Evolutionary conservation across 352 stramenopile species (phyloP).

Genomic region (Elongisporangium undulatum): DNA sequence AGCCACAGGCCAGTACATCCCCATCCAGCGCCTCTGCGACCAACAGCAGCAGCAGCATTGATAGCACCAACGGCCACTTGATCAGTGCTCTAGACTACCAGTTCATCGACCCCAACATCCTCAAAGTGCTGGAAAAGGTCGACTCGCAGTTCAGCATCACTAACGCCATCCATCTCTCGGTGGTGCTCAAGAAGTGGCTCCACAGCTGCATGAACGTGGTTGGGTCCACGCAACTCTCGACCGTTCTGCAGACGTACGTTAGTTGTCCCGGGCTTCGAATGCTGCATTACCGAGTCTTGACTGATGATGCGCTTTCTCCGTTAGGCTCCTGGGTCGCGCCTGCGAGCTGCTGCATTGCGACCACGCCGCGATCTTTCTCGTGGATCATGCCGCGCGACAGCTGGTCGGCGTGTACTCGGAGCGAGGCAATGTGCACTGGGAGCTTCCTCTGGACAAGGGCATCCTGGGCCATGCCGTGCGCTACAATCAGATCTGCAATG

Average conservation of each 20-base stretch:
- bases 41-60: neutral
- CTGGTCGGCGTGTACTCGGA: constrained; percentile 34
- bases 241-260: constrained; percentile 28
- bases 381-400: constrained; percentile 36
- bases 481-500: constrained; percentile 55
- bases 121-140: constrained; percentile 80
- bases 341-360: constrained; percentile 71
- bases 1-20: neutral
- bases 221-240: constrained; percentile 38
- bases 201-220: constrained; percentile 60
- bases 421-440: constrained; percentile 37
- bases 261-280: neutral
- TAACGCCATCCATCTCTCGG: constrained; percentile 62
- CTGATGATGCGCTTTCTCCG: neutral
- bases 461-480: constrained; percentile 50
- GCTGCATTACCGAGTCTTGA: neutral
- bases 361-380: constrained; percentile 58
- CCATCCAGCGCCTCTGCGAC: neutral
- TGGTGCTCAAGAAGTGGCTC: constrained; percentile 72
- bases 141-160: constrained; percentile 85
- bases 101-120: constrained; percentile 76
- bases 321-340: constrained; percentile 33
- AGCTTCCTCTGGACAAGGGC: constrained; percentile 68
- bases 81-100: constrained; percentile 43
- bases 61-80: constrained; percentile 13